Conservation (phyloP, 2,329 filamentous ascomycete genomes). For the Neopestalotiopsis rosae region DNA sequence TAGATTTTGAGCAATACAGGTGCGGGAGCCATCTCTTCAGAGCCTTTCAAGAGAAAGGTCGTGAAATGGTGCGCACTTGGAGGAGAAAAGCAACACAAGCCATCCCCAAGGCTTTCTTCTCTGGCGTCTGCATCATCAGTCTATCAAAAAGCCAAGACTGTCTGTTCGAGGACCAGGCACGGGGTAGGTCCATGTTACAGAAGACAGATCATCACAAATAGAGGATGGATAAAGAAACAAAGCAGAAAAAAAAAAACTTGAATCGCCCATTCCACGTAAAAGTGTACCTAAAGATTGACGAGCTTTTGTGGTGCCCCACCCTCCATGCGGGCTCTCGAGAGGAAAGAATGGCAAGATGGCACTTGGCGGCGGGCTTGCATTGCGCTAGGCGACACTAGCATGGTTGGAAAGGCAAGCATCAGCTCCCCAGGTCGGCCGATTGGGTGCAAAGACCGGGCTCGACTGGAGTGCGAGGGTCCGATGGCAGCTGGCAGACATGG, state of each 20-base stretch:
- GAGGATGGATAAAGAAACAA: background rate
- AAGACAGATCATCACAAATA: constrained; percentile 17
- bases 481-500: constrained; percentile 15
- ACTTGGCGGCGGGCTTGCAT: constrained; percentile 15
- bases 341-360: constrained; percentile 1
- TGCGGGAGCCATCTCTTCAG: background rate
- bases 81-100: background rate
- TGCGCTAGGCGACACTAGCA: constrained; percentile 14
- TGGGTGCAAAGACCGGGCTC: constrained; percentile 11
- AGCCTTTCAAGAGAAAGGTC: background rate
- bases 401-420: constrained; percentile 15
- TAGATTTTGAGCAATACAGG: background rate
- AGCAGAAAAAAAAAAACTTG: background rate
- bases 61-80: background rate
- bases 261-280: constrained; percentile 8
- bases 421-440: background rate
- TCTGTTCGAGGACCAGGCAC: background rate
- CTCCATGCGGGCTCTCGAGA: constrained; percentile 9
- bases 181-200: background rate
- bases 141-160: no score
- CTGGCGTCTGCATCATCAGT: no score
- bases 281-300: background rate
- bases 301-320: background rate
- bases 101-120: background rate
- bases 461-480: constrained; percentile 2